Evolutionary conservation across 306 rosid genomes (phyloP), one percentile per base, ranked within the genome.

Genomic region (Pterocarpus macrocarpus): DNA sequence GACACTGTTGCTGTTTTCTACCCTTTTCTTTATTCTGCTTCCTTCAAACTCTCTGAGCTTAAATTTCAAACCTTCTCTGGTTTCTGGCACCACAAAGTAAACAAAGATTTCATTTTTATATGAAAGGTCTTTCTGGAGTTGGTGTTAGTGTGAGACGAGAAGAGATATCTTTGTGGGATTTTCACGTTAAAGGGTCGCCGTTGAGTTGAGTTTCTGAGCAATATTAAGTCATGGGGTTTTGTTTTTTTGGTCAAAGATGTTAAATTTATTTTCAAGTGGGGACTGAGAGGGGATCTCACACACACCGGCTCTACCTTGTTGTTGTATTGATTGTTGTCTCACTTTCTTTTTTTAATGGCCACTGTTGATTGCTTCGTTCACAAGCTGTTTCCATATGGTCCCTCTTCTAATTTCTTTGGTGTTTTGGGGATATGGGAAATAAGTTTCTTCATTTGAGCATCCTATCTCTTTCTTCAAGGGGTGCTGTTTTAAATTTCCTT

Each of bases 381-480:
- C 90, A 89, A 91, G 93, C 89, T 89, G 89, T 84, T 80, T 78
- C 79, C 82, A 57, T 82, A 89, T 78, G 84, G 83, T 73, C 85
- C 84, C 36, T 82, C 57, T 75, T 80, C 81, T 59, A 81, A 77
- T 86, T 77, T 69, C 79, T 80, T 75, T 80, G 85, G 85, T 73
- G 85, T 77, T 77, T 83, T 88, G 71, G 81, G 87, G 85, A 86
- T 70, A 36, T 76, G 86, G 47, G 84, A 76, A 82, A 73, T 74
- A 75, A 81, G 71, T 75, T 86, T 82, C 83, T 64, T 78, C 86
- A 64, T 83, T 79, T 75, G 85, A 58, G 71, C 57, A 44, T 83
- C 79, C 58, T 82, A 84, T 82, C 85, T 83, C 75, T 80, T 45
- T 73, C 82, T 78, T 34, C 59, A 43, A 72, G 65, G 68, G 57